Conservation (phyloP, 176 grass and related monocot genomes). For the Bromus sterilis region DNA sequence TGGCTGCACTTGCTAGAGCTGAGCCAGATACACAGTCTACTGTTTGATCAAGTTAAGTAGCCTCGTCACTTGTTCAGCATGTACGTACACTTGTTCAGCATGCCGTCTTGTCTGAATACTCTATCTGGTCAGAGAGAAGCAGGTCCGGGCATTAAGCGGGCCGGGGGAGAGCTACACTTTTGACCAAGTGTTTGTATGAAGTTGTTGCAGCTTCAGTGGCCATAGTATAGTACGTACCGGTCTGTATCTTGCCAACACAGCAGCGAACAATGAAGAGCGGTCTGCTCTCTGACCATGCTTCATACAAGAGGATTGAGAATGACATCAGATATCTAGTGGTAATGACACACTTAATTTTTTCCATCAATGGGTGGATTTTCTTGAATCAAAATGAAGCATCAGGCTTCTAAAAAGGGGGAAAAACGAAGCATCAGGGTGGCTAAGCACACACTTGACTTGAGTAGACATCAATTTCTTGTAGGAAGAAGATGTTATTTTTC, state of each 20-base stretch:
- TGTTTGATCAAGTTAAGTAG: conserved; percentile 20
- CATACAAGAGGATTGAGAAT: not conserved
- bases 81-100: conserved; percentile 31
- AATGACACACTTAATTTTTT: too few relatives aligned
- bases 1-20: not conserved
- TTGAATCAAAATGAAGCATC: too few relatives aligned
- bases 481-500: too few relatives aligned
- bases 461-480: too few relatives aligned
- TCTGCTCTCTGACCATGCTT: not conserved
- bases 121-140: conserved; percentile 34
- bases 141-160: conserved; percentile 34
- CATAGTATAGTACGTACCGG: not conserved
- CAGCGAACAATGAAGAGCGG: not conserved
- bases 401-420: too few relatives aligned
- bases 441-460: too few relatives aligned
- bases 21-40: not conserved
- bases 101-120: conserved; percentile 21
- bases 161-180: conserved; percentile 33
- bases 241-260: not conserved
- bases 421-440: too few relatives aligned
- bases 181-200: conserved; percentile 38
- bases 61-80: conserved; percentile 11
- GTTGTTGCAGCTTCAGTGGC: conserved; percentile 35
- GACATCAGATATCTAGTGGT: too few relatives aligned
- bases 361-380: too few relatives aligned